Base-by-base conservation (phyloP, 768 basidiomycete species). In the Pisolithus orientalis region DNA sequence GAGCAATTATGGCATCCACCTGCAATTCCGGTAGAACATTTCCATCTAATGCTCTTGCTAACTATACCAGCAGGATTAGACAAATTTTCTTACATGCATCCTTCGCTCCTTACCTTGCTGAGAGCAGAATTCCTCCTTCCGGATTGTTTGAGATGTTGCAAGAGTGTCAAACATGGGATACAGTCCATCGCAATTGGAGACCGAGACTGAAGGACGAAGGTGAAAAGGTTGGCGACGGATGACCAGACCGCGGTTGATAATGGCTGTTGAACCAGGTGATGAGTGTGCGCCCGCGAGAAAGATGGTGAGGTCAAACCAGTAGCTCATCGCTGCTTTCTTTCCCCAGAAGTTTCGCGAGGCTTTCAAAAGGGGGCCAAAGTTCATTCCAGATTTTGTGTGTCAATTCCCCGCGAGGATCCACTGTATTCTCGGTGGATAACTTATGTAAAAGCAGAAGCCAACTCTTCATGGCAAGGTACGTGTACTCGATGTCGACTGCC, bases 351-450 rank as follows among this genome's bases (percentile, higher is more conserved):
- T 68, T 60, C 13, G 83, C 60, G 34, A 86, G 70, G 11, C 66
- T 66, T 57, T 83, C 83, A 51, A 86, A 87, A 1, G 83, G 76
- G 2, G 85, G 79, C 87, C 86, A 90, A 7, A 90, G 63, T 58
- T 87, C 83, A 59, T 86, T 87, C 87, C 87, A 90, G 9, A 88
- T 73, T 39, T 65, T 68, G 39, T 71, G 65, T 16, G 68, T 53
- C 10, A 49, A 27, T 28, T 56, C 52, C 38, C 63, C 67, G 49
- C 47, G 47, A 31, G 56, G 58, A 50, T 72, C 70, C n/a, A 63
- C 66, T 14, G 54, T 61, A 24, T 59, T 44, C n/a, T 42, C 44
- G 29, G 32, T n/a, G 28, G 63, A 51, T 13, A 57, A 11, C 37
- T 60, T 55, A 67, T 76, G 71, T 1, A 78, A 79, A 11, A 87